Base-by-base conservation (phyloP, 2,329 filamentous ascomycete species). In the Apiospora pterosperma region DNA sequence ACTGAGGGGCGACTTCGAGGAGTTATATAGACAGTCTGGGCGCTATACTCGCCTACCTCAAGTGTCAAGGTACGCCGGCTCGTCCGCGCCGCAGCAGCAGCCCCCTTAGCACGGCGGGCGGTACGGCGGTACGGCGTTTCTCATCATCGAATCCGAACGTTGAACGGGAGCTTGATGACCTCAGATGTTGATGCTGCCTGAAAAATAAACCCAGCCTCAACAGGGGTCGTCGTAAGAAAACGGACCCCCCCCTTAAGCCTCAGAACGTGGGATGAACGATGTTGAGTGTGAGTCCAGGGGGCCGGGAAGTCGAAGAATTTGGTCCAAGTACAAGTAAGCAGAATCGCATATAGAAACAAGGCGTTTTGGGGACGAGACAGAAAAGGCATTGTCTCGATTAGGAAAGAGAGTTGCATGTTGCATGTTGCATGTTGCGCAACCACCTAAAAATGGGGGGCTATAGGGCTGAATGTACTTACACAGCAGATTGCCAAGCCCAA, bases 21-120 rank as follows among this genome's bases (percentile, higher is more conserved):
- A 39, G 44, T 64, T 66, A 66, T 66, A 66, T 66, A 66, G 38
- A 28, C 31, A 61, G 48, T 19, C 48, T 55, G 48, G 28, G 34
- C 25, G 28, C 48, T 55, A 55, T 55, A 55, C 25, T 28, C 28
- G 28, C 34, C 10, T 34, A 31, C 16, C 48, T 55, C 7, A 55
- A 34, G 4, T 11, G 4, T 34, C 28, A n/a, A 55, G 28, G 48
- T 55, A 55, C 4, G 48, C 28, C 48, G 48, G 48, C 48, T 55
- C 48, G 48, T n/a, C 48, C 48, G 48, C 28, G 48, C 48, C 48
- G 48, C 48, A 55, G 48, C 48, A 55, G 48, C 48, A 55, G 28
- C 28, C 48, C 48, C 48, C 48, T 34, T 55, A 28, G 48, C 48
- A 55, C 28, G 48, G 28, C 28, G 19, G 48, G 48, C 48, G 28